These are phyloP conservation scores for Trypanosoma rangeli DNA, from an alignment of 208 protist species.

Conservation along the genomic window DNA sequence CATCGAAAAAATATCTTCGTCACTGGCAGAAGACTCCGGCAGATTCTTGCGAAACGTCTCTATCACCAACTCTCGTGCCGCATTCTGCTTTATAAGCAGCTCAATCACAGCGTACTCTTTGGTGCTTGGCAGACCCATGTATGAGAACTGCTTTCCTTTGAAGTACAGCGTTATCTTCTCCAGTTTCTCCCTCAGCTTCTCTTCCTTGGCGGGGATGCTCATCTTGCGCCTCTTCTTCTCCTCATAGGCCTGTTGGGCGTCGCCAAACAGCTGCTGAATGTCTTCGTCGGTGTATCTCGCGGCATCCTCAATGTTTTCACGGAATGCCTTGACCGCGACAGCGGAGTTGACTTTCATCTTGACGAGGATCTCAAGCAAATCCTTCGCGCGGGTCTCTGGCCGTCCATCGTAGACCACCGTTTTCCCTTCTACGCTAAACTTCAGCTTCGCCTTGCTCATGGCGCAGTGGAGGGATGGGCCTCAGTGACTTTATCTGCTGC, in stretches of 20 bases:
- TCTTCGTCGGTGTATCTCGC: conserved; percentile 46
- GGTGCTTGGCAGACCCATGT: conserved; percentile 62
- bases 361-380: conserved; percentile 78
- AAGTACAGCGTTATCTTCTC: conserved; percentile 68
- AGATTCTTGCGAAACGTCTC: conserved; percentile 75
- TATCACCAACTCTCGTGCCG: conserved; percentile 47
- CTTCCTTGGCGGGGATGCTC: background rate
- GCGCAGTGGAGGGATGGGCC: background rate
- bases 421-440: conserved; percentile 63
- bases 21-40: conserved; percentile 35
- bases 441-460: conserved; percentile 75
- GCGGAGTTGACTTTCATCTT: conserved; percentile 60
- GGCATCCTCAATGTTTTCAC: conserved; percentile 69
- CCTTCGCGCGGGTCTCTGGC: conserved; percentile 53
- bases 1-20: conserved; percentile 61
- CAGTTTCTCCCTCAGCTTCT: conserved; percentile 37
- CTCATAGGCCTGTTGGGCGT: conserved; percentile 42
- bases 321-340: conserved; percentile 51
- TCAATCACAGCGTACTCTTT: conserved; percentile 72
- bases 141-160: conserved; percentile 70
- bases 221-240: conserved; percentile 49
- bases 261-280: conserved; percentile 45
- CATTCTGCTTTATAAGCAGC: conserved; percentile 68
- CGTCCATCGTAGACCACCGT: conserved; percentile 74
- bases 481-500: background rate